Percentiles rank a stretch among this genome's conserved stretches.
Conservation (phyloP, 345 rosid genomes). For the Salix purpurea region DNA sequence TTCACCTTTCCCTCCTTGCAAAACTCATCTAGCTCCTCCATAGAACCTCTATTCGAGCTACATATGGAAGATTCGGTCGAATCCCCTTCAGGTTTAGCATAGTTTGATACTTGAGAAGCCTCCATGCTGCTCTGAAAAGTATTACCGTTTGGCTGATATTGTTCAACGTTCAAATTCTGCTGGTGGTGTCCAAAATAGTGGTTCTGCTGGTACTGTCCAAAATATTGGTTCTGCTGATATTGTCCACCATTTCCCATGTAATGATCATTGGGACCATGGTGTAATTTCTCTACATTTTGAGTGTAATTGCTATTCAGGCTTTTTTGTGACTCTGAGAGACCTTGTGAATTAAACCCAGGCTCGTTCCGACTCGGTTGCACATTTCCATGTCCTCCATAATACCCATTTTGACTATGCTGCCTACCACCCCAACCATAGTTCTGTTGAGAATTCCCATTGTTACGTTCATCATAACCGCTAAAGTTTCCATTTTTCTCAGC, state of each 20-base stretch:
- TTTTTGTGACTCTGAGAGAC: constrained; percentile 12
- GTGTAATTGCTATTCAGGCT: constrained; percentile 9
- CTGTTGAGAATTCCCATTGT: not conserved
- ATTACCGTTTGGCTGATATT: constrained; percentile 4
- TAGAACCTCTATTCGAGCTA: constrained; percentile 9
- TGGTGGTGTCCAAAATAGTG: not conserved
- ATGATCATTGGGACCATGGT: constrained; percentile 1
- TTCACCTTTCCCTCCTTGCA: constrained; percentile 52
- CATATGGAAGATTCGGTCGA: constrained; percentile 20
- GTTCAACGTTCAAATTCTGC: constrained; percentile 13
- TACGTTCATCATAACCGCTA: constrained; percentile 9
- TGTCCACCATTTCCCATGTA: constrained; percentile 2
- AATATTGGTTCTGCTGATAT: constrained; percentile 3
- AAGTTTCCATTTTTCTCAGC: constrained; percentile 13
- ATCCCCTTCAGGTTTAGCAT: constrained; percentile 18
- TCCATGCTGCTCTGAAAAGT: not conserved
- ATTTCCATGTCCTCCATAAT: constrained; percentile 17
- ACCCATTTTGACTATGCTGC: constrained; percentile 11
- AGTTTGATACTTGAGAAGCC: constrained; percentile 7
- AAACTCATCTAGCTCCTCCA: constrained; percentile 50
- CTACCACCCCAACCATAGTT: not conserved
- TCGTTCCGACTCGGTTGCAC: not conserved
- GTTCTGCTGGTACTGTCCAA: constrained; percentile 17
- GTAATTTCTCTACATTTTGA: constrained; percentile 19
- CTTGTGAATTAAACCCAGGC: constrained; percentile 14